These are phyloP conservation scores for Thelonectria blattea DNA, from an alignment of 2,329 filamentous ascomycete genomes.

Conservation along the genomic window DNA sequence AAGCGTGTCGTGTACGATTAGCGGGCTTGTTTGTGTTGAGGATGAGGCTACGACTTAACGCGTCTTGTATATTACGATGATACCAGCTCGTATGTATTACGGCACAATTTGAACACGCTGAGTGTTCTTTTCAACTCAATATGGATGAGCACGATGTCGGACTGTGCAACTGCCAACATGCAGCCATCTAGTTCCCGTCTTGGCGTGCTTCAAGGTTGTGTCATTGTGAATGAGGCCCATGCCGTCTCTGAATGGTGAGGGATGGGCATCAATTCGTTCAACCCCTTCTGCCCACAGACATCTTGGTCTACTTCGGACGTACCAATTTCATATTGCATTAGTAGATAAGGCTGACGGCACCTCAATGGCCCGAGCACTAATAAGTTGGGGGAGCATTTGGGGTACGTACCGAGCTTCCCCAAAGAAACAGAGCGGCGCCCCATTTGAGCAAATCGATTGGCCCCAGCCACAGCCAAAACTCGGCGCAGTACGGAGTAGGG, in stretches of 20 bases:
- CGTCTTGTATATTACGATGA: not conserved
- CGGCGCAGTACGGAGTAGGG: not conserved
- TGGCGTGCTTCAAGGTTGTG: not conserved
- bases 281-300: not conserved
- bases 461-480: not conserved
- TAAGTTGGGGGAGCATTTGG: not conserved
- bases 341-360: not conserved
- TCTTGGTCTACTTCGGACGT: too few relatives aligned
- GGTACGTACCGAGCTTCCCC: not conserved
- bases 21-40: not conserved
- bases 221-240: not conserved
- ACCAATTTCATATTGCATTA: too few relatives aligned
- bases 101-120: not conserved
- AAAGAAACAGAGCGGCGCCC: not conserved
- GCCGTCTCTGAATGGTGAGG: not conserved
- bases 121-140: not conserved
- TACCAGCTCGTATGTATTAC: not conserved
- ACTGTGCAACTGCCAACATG: not conserved
- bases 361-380: too few relatives aligned
- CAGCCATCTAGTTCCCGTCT: not conserved
- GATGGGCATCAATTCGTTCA: not conserved
- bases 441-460: not conserved
- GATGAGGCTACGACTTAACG: not conserved
- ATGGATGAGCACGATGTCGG: not conserved
- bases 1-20: not conserved